Evolutionary conservation across 768 basidiomycete genomes (phyloP).

Genomic region (Lactarius hatsudake): DNA sequence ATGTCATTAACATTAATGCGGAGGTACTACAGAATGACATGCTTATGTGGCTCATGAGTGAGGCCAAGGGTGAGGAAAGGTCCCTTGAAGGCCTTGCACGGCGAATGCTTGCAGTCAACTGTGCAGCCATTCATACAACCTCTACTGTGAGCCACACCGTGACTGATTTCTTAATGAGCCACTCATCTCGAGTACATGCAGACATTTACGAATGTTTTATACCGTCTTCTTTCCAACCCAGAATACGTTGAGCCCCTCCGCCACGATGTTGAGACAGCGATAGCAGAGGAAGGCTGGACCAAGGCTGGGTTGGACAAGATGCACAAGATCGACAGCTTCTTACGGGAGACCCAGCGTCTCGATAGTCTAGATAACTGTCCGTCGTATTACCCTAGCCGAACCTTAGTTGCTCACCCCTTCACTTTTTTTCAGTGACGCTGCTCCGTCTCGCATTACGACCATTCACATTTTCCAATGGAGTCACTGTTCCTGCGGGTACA

Average conservation of each 20-base stretch:
- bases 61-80: slow-evolving; percentile 33
- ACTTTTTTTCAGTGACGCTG: slow-evolving; percentile 21
- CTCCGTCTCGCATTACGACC: slow-evolving; percentile 30
- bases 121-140: slow-evolving; percentile 38
- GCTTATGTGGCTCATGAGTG: slow-evolving; percentile 42
- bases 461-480: slow-evolving; percentile 37
- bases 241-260: slow-evolving; percentile 30
- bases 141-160: slow-evolving; percentile 31
- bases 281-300: slow-evolving; percentile 28
- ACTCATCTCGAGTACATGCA: not conserved
- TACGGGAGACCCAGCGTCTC: slow-evolving; percentile 29
- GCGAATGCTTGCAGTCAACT: slow-evolving; percentile 40
- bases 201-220: slow-evolving; percentile 22
- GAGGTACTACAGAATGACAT: slow-evolving; percentile 36
- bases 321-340: slow-evolving; percentile 31
- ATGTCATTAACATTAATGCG: slow-evolving; percentile 8
- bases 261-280: slow-evolving; percentile 26
- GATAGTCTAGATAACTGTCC: slow-evolving; percentile 10
- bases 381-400: not conserved
- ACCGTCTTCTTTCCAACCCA: slow-evolving; percentile 29
- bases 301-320: slow-evolving; percentile 23
- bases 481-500: slow-evolving; percentile 40
- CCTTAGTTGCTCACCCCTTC: not conserved
- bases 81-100: slow-evolving; percentile 31
- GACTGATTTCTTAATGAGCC: too few relatives aligned